Percentiles rank a stretch among this genome's conserved stretches.
phyloP scores from a whole-genome alignment of 495 filamentous ascomycete genomes.

The Glutinoglossum americanum region DNA sequence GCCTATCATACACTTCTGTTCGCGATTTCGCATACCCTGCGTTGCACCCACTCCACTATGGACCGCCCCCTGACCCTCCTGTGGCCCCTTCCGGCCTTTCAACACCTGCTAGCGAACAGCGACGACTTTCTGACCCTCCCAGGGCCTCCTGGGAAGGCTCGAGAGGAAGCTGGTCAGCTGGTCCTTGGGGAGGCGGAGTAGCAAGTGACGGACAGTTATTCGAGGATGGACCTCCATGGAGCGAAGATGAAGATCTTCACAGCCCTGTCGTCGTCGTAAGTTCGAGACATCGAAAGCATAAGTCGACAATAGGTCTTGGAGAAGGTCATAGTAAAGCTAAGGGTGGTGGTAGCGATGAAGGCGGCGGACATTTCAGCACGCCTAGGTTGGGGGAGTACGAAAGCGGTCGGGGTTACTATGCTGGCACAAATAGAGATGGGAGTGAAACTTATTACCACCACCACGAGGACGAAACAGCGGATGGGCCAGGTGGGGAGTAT shows the following conservation, averaged over 20 bases:
- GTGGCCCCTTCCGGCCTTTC: conserved; percentile 48
- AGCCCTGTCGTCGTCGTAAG: conserved; percentile 59
- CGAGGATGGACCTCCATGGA: conserved; percentile 84
- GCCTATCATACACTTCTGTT: conserved; percentile 69
- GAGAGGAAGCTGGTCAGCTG: conserved; percentile 28
- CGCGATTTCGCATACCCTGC: conserved; percentile 88
- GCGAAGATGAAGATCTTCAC: conserved; percentile 88
- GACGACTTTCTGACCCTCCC: conserved; percentile 64
- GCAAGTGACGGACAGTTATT: conserved; percentile 46
- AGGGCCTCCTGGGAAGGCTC: conserved; percentile 32
- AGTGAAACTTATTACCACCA: conserved; percentile 59
- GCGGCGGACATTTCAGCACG: conserved; percentile 11
- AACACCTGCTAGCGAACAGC: conserved; percentile 65
- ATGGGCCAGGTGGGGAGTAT: conserved; percentile 59
- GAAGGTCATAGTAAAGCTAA: conserved; percentile 21
- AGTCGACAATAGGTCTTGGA: conserved; percentile 37
- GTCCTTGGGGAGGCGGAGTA: conserved; percentile 23
- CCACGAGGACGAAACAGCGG: conserved; percentile 36
- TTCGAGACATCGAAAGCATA: conserved; percentile 60
- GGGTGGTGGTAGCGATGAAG: conserved; percentile 8
- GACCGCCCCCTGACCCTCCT: conserved; percentile 44
- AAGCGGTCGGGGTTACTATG: conserved; percentile 38
- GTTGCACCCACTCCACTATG: conserved; percentile 77
- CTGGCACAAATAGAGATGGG: conserved; percentile 47
- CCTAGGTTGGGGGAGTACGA: conserved; percentile 18